A percentile compares a stretch with the other conserved stretches of the same genome.
These are phyloP conservation scores for Thuidium tamariscinum DNA, from an alignment of 225 moss, liverwort and hornwort species.

Conservation along the genomic window DNA sequence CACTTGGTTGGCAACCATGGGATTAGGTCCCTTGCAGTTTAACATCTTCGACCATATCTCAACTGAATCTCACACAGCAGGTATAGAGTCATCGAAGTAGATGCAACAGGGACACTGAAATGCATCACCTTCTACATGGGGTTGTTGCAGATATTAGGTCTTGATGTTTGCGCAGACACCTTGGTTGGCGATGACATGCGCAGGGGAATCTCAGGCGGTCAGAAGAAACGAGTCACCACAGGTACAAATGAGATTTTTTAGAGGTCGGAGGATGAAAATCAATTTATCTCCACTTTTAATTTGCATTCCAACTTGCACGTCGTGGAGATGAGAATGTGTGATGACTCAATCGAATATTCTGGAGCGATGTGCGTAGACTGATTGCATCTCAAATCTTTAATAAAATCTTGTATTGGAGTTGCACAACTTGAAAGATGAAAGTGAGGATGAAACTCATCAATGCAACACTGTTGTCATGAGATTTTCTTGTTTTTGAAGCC, in stretches of 20 bases:
- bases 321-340: not conserved
- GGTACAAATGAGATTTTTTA: not conserved
- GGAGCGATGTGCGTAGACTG: not conserved
- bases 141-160: slow-evolving; percentile 34
- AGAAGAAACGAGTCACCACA: slow-evolving; percentile 51
- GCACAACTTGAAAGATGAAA: not conserved
- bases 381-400: not conserved
- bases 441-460: not conserved
- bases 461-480: not conserved
- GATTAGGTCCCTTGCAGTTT: not conserved
- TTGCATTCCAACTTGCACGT: not conserved
- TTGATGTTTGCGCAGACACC: slow-evolving; percentile 49
- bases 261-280: not conserved
- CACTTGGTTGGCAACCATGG: no score
- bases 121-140: not conserved
- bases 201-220: slow-evolving; percentile 44
- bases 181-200: slow-evolving; percentile 48
- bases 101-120: not conserved
- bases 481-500: not conserved
- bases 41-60: not conserved
- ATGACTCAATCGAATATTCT: not conserved
- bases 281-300: not conserved
- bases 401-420: not conserved
- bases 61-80: not conserved
- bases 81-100: not conserved